These are phyloP conservation scores for Syncephalastrum contaminatum DNA, from an alignment of 371 early-diverging fungal genomes.

Conservation along the genomic window DNA sequence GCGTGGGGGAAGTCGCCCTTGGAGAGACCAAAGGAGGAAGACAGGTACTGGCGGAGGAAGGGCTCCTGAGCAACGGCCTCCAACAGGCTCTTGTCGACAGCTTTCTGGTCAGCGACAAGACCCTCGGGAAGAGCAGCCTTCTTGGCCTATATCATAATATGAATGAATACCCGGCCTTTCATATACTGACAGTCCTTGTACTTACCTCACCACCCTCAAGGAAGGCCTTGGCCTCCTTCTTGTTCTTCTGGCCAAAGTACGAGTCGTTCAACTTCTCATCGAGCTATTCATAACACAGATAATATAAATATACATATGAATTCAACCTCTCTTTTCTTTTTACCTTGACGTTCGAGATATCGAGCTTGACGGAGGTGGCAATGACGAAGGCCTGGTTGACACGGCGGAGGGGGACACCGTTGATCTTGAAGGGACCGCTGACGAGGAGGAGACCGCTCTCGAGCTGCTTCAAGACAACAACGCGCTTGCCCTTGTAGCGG, in stretches of 20 bases:
- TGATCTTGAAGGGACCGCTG: constrained; percentile 96
- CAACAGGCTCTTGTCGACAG: constrained; percentile 77
- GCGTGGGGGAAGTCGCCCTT: constrained; percentile 95
- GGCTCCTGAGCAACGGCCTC: constrained; percentile 82
- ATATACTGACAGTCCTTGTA: too few species aligned
- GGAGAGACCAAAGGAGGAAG: constrained; percentile 81
- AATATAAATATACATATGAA: neutral
- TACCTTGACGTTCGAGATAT: constrained; percentile 77
- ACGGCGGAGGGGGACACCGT: constrained; percentile 97
- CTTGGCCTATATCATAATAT: constrained; percentile 13
- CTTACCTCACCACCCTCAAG: constrained; percentile 72
- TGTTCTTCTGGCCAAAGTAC: constrained; percentile 83
- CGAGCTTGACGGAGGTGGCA: constrained; percentile 97
- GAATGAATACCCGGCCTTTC: too few species aligned
- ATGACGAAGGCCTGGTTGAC: constrained; percentile 98
- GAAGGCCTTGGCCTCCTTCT: constrained; percentile 84
- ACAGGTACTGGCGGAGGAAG: constrained; percentile 82
- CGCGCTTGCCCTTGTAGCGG: constrained; percentile 97
- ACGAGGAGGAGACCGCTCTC: constrained; percentile 93
- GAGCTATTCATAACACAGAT: constrained; percentile 27
- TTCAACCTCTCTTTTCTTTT: neutral
- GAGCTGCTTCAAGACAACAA: constrained; percentile 97
- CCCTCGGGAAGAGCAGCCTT: constrained; percentile 63
- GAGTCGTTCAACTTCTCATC: constrained; percentile 88
- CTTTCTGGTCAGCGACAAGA: constrained; percentile 79